Percentiles rank a stretch among this genome's conserved stretches.
Conservation (phyloP, 768 basidiomycete genomes). For the Piloderma croceum region DNA sequence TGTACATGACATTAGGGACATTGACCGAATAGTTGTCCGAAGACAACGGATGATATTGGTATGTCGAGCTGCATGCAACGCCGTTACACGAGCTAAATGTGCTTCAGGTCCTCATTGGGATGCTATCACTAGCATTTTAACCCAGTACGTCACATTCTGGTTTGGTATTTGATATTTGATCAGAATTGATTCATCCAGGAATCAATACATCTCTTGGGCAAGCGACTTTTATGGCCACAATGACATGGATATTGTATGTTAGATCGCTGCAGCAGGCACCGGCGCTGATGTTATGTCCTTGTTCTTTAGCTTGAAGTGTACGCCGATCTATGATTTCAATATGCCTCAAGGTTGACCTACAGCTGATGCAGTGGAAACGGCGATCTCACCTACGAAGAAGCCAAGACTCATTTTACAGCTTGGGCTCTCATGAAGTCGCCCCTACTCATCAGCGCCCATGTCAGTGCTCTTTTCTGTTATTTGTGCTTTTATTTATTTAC, state of each 20-base stretch:
- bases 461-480: constrained; percentile 24
- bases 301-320: constrained; percentile 54
- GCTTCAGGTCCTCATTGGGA: constrained; percentile 42
- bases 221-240: constrained; percentile 65
- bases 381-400: constrained; percentile 53
- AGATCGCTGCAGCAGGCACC: too few species aligned
- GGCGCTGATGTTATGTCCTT: constrained; percentile 5
- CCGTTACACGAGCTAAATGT: too few species aligned
- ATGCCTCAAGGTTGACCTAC: constrained; percentile 1
- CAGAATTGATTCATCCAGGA: constrained; percentile 34
- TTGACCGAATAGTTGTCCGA: constrained; percentile 1
- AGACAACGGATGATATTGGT: constrained; percentile 52
- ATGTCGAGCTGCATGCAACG: too few species aligned
- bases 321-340: constrained; percentile 12
- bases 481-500: neutral
- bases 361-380: constrained; percentile 50
- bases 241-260: constrained; percentile 59
- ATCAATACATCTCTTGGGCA: constrained; percentile 58
- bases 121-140: constrained; percentile 47
- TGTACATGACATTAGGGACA: neutral
- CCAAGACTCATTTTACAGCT: constrained; percentile 66
- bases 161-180: too few species aligned
- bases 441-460: constrained; percentile 56
- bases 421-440: constrained; percentile 72
- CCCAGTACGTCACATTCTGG: constrained; percentile 33